A percentile compares a stretch with the other conserved stretches of the same genome.
Evolutionary conservation across 164 flowering plant species (phyloP).

Genomic region (Liquidambar formosana): DNA sequence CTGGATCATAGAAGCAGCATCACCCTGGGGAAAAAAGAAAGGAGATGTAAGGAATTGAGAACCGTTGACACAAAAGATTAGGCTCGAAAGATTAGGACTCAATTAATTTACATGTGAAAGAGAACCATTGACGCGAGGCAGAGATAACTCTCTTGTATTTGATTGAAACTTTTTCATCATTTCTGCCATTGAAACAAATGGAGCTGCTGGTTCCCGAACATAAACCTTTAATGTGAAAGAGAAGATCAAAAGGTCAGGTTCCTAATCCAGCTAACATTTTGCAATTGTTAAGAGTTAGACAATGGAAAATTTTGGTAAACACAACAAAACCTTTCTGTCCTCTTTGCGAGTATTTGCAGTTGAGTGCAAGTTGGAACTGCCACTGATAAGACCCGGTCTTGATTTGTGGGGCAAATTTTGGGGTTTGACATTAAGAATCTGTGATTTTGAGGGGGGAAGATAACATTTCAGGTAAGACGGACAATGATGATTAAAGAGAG

Average conservation of each 20-base stretch:
- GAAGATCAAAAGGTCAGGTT: constrained; percentile 5
- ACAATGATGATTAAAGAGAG: not conserved
- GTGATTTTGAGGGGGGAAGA: not conserved
- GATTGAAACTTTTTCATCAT: constrained; percentile 82
- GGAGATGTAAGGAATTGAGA: not conserved
- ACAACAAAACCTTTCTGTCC: constrained; percentile 71
- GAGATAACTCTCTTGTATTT: constrained; percentile 59
- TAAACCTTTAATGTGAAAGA: constrained; percentile 44
- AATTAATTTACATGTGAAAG: constrained; percentile 45
- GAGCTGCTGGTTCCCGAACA: constrained; percentile 66
- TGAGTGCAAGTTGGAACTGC: constrained; percentile 31
- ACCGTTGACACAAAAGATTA: not conserved
- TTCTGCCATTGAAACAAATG: constrained; percentile 86
- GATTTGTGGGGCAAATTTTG: constrained; percentile 74
- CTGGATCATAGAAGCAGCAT: constrained; percentile 35
- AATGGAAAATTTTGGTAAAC: not conserved
- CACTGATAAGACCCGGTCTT: constrained; percentile 37
- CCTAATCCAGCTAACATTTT: not conserved
- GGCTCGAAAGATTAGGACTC: not conserved
- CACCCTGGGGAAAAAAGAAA: constrained; percentile 29
- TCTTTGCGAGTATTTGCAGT: constrained; percentile 40
- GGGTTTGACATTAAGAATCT: constrained; percentile 78
- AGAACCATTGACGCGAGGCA: constrained; percentile 42
- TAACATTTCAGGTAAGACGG: not conserved
- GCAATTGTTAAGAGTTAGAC: no score